Conservation (phyloP, 352 stramenopile genomes). For the Globisporangium sylvaticum region DNA sequence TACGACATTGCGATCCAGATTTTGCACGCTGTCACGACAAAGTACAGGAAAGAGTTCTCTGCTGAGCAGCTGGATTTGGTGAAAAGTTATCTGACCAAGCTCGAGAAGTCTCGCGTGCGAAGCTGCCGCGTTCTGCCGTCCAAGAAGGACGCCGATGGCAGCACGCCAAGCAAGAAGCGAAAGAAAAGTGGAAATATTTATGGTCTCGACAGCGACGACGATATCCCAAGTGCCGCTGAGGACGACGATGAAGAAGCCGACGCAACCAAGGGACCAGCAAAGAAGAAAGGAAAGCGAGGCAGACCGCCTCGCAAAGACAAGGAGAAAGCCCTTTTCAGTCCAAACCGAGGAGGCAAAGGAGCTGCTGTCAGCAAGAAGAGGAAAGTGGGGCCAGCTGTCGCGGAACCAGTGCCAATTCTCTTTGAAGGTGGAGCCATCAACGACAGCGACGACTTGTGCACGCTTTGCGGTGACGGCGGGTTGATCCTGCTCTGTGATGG, state of each 20-base stretch:
- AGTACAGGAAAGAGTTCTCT: constrained; percentile 80
- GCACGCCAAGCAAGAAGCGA: constrained; percentile 24
- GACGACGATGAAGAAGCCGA: constrained; percentile 34
- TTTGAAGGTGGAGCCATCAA: constrained; percentile 69
- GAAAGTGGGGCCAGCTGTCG: constrained; percentile 8
- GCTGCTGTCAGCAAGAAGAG: constrained; percentile 22
- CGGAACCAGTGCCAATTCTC: constrained; percentile 15
- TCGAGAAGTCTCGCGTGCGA: constrained; percentile 82
- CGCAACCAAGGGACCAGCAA: constrained; percentile 22
- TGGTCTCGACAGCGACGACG: constrained; percentile 33
- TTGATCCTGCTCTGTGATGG: constrained; percentile 91
- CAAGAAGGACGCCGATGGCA: constrained; percentile 26
- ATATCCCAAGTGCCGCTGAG: constrained; percentile 29
- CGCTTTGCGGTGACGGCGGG: constrained; percentile 88
- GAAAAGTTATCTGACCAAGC: constrained; percentile 62
- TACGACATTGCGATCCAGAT: constrained; percentile 87
- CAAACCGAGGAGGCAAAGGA: constrained; percentile 18
- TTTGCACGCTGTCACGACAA: constrained; percentile 66
- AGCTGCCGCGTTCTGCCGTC: constrained; percentile 53
- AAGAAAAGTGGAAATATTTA: constrained; percentile 12
- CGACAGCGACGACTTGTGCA: constrained; percentile 89
- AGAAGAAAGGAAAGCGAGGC: constrained; percentile 32
- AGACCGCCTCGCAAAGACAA: constrained; percentile 34
- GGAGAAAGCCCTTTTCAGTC: constrained; percentile 12
- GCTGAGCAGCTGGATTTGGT: constrained; percentile 78